Evolutionary conservation across 805 yeast species (phyloP), one percentile per base, ranked within the genome.

Genomic region (Wickerhamiella bombiphila): DNA sequence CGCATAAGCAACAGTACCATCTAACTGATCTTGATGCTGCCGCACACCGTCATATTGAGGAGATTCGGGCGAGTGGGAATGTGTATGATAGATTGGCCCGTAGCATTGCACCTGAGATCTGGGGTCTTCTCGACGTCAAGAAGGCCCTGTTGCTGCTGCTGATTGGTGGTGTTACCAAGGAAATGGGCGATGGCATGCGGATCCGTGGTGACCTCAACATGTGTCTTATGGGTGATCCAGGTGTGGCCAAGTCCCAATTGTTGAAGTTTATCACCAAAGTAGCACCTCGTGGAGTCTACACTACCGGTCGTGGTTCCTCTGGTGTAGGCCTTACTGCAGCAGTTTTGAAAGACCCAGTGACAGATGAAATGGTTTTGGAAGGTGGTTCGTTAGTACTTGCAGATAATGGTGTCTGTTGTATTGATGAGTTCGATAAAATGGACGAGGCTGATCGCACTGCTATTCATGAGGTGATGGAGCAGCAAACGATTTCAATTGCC

Each of bases 281-380:
- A 38, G 91, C 97, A 3, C 98, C 98, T 22, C 70, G 97, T 54
- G 93, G 94, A 36, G 93, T 91, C 22, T 91, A 91, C 59, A 91
- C 98, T 6, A 91, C 98, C 1, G 98, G 98, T 63, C 75, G 93
- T 53, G 98, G 98, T 57, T 85, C 96, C 3, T 91, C 98, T 0
- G 98, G 98, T 40, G 98, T 91, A 33, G 98, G 98, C 63, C 66
- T 91, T 51, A 91, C 98, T 3, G 98, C 98, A 2, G 98, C 98
- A 0, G 98, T 91, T 25, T 85, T 91, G 93, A 73, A 91, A 53
- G 98, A 91, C 58, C 96, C 97, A 2, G 88, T 86, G n/a, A 91
- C 98, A 1, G 98, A 91, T 59, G 98, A 91, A 60, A 81, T 88
- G 93, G 82, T 91, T 13, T 67, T 91, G 36, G 98, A 91, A 68